phyloP scores from a whole-genome alignment of 768 basidiomycete species.

The Holtermannia corniformis region DNA sequence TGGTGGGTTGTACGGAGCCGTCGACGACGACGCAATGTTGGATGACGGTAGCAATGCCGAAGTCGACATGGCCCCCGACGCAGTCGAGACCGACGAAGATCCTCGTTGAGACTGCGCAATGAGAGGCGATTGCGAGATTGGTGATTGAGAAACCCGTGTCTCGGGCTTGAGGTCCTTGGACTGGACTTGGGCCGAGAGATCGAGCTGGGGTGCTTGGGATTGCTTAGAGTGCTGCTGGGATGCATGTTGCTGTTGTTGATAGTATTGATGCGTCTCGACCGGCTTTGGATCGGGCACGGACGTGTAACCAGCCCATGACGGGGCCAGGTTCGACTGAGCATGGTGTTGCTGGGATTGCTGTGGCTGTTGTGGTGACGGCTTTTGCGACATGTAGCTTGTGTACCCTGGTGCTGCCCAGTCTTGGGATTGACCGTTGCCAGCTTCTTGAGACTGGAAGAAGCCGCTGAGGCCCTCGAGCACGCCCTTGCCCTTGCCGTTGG shows the following conservation, averaged over 20 bases:
- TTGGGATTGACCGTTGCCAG: constrained; percentile 10
- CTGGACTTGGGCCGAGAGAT: neutral
- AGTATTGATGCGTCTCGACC: neutral
- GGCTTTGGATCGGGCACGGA: constrained; percentile 15
- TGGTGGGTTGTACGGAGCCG: constrained; percentile 26
- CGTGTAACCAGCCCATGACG: constrained; percentile 11
- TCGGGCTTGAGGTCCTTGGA: too few relatives aligned
- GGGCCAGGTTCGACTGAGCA: neutral
- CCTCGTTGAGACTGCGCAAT: neutral
- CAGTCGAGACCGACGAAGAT: constrained; percentile 8
- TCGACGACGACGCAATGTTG: constrained; percentile 31
- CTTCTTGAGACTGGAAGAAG: constrained; percentile 11
- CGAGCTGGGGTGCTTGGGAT: neutral
- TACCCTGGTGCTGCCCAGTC: constrained; percentile 2
- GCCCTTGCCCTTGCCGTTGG: constrained; percentile 1
- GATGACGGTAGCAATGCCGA: constrained; percentile 5
- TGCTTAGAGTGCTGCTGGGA: neutral
- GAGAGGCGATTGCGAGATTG: neutral
- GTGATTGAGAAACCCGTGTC: neutral
- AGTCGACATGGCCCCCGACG: constrained; percentile 13
- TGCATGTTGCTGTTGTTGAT: neutral
- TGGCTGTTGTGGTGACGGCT: too few relatives aligned
- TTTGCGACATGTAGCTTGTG: neutral
- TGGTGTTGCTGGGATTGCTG: neutral
- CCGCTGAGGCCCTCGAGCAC: constrained; percentile 15